These are phyloP conservation scores for Clonostachys sp. DNA, from an alignment of 2,329 filamentous ascomycete genomes.

Conservation along the genomic window DNA sequence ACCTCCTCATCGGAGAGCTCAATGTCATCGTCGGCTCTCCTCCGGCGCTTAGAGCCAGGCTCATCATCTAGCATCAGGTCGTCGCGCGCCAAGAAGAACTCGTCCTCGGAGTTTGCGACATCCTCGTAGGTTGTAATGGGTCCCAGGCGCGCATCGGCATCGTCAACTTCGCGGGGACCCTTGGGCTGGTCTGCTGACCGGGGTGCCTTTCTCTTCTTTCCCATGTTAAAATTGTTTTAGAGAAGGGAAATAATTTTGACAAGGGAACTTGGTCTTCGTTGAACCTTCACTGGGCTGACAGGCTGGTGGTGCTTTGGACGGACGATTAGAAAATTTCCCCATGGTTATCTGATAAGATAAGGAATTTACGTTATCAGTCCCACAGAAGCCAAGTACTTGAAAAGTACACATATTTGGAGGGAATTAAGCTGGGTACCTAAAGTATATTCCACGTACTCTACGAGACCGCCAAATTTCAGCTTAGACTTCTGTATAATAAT, in stretches of 20 bases:
- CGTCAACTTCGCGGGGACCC: conserved; percentile 50
- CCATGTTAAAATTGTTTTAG: conserved; percentile 35
- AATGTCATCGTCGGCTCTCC: conserved; percentile 66
- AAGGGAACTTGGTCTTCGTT: background rate
- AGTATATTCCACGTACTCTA: too few relatives aligned
- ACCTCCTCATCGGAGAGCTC: conserved; percentile 61
- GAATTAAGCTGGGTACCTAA: too few relatives aligned
- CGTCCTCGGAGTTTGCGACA: conserved; percentile 90
- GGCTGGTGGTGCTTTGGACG: background rate
- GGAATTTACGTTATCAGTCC: background rate
- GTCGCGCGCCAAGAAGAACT: conserved; percentile 85
- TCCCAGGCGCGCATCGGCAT: conserved; percentile 57
- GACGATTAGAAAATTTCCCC: background rate
- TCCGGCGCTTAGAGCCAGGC: conserved; percentile 71
- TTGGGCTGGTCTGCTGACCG: conserved; percentile 36
- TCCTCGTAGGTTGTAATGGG: conserved; percentile 67
- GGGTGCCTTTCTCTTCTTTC: conserved; percentile 67
- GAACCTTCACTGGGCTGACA: too few relatives aligned
- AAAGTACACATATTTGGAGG: too few relatives aligned
- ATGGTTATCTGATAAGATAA: background rate
- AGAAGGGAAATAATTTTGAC: background rate
- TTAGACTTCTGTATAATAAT: too few relatives aligned
- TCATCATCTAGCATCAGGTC: conserved; percentile 81
- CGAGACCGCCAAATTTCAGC: too few relatives aligned
- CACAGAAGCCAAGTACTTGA: too few relatives aligned